Evolutionary conservation across 305 asterid genomes (phyloP).

Genomic region (Fraxinus angustifolia): DNA sequence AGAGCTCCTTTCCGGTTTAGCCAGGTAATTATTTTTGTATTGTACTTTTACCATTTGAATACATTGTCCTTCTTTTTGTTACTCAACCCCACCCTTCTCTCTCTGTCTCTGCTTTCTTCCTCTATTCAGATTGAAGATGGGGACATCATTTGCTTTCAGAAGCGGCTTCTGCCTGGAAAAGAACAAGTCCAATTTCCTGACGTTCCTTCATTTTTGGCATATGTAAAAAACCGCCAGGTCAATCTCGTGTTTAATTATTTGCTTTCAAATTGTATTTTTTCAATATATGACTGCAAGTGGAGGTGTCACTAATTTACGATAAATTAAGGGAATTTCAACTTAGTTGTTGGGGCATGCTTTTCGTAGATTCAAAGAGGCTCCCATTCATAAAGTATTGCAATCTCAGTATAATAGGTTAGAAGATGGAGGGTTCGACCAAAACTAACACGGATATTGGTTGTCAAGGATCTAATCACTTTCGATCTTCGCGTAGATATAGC

Average conservation of each 20-base stretch:
- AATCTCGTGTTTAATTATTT: neutral
- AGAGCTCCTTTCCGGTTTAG: slow-evolving; percentile 25
- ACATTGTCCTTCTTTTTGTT: neutral
- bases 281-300: neutral
- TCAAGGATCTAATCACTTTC: neutral
- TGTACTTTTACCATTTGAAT: slow-evolving; percentile 1
- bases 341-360: neutral
- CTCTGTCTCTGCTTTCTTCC: neutral
- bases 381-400: slow-evolving; percentile 2
- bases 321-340: neutral
- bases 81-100: neutral
- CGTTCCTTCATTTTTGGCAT: slow-evolving; percentile 48
- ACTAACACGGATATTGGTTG: neutral
- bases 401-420: neutral
- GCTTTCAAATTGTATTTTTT: neutral
- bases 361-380: neutral
- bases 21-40: slow-evolving; percentile 22
- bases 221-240: slow-evolving; percentile 54
- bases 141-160: slow-evolving; percentile 51
- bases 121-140: slow-evolving; percentile 50
- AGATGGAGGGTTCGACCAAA: neutral
- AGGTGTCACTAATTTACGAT: neutral
- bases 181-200: slow-evolving; percentile 43
- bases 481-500: neutral
- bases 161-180: slow-evolving; percentile 29